Percentiles rank a stretch among this genome's conserved stretches.
Conservation (phyloP, 768 basidiomycete species). For the Phlegmacium glaucopus region DNA sequence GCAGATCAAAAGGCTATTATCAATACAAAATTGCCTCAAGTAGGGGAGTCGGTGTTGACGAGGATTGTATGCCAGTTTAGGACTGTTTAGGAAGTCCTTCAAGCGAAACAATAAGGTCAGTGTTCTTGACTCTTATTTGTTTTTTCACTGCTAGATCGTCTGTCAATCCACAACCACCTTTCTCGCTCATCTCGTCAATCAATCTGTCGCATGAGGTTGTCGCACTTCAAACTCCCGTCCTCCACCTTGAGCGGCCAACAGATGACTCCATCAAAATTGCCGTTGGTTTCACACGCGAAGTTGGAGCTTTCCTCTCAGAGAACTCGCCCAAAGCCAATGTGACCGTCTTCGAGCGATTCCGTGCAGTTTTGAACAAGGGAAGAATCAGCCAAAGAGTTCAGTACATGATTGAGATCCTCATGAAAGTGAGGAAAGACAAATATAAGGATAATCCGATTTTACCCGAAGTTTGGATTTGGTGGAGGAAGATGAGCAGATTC, state of each 20-base stretch:
- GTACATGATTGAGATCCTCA: conserved; percentile 99
- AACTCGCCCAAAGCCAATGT: conserved; percentile 94
- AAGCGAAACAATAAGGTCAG: conserved; percentile 96
- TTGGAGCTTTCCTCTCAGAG: conserved; percentile 91
- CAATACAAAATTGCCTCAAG: conserved; percentile 96
- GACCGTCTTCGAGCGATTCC: conserved; percentile 94
- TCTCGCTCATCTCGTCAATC: conserved; percentile 88
- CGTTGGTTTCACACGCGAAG: conserved; percentile 96
- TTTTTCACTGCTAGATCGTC: conserved; percentile 55
- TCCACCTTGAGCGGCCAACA: conserved; percentile 91
- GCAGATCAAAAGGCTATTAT: conserved; percentile 69
- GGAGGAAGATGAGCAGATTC: conserved; percentile 97
- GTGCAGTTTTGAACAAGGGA: conserved; percentile 94
- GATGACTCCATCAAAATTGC: conserved; percentile 99
- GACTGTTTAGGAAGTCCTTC: conserved; percentile 78
- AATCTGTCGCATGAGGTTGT: conserved; percentile 93
- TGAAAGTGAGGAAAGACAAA: conserved; percentile 98
- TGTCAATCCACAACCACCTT: conserved; percentile 94
- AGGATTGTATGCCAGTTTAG: conserved; percentile 88
- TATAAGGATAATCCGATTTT: conserved; percentile 98
- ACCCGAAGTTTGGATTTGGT: conserved; percentile 92
- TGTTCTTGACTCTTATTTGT: conserved; percentile 9
- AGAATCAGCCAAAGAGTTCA: conserved; percentile 94
- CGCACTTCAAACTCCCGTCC: conserved; percentile 90
- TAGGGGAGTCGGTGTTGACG: conserved; percentile 87